Evolutionary conservation across 768 basidiomycete species (phyloP), one percentile per base, ranked within the genome.

Genomic region (Zangia roseola): DNA sequence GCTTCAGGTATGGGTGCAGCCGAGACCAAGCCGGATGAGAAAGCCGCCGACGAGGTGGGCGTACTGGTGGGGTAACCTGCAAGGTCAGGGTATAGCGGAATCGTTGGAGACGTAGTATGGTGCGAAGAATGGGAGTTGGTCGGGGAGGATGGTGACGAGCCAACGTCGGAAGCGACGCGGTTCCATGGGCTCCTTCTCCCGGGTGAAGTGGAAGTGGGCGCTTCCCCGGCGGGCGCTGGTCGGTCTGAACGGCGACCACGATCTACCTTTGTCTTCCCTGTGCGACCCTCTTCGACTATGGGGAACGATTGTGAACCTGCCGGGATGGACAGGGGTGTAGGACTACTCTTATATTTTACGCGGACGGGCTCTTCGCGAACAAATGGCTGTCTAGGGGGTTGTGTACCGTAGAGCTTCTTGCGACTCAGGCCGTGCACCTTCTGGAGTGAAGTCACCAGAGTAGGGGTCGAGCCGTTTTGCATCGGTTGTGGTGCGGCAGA

Each of bases 371-470:
- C 80, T 31, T 82, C 79, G 35, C 73, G 70, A 57, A 83, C 71
- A 58, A 83, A 83, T 0, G 83, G 80, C 33, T 69, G 62, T 23
- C 76, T 71, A 16, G 68, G 53, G 16, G 79, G 74, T 56, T 81
- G 80, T 10, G 74, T 46, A 10, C 79, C 77, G 49, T 84, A 83
- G 8, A 82, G 72, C 55, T 83, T 83, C 68, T 86, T 86, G 69
- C 85, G 84, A 8, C 81, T 84, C 40, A 88, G 58, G 3, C 85
- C 85, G 48, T 87, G 84, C 30, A 80, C 75, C 57, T 83, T 80
- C 63, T 86, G 82, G 14, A 86, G 71, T 20, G 81, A 82, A 20
- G 69, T 72, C 40, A 88, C 86, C 1, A 88, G 69, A 48, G 74
- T 82, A 5, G 77, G 79, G 19, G 67, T 65, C 7, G 62, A 58